Conservation (phyloP, 2,329 filamentous ascomycete genomes). For the Penicillium freii region DNA sequence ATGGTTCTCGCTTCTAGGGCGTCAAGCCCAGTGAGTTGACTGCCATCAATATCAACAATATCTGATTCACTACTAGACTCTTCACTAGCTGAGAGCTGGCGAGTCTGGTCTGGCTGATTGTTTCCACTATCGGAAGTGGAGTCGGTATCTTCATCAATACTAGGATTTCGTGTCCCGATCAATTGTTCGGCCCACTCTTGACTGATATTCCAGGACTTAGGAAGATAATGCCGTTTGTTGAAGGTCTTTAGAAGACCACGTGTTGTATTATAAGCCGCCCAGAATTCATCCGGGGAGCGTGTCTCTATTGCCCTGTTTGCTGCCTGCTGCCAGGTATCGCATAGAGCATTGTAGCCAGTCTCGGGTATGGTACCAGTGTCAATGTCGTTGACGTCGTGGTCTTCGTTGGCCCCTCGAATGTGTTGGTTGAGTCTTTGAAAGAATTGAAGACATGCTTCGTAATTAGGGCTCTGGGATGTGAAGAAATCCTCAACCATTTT, state of each 20-base stretch:
- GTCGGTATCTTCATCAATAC: accelerated
- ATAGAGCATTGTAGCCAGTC: neutral
- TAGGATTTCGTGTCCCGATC: neutral
- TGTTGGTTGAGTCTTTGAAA: neutral
- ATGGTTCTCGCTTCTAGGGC: constrained; percentile 8
- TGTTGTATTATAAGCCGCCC: neutral
- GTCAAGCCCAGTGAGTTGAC: neutral
- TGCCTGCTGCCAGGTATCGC: accelerated
- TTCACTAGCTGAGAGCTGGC: no score
- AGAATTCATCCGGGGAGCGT: neutral
- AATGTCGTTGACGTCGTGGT: accelerated
- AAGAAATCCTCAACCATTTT: neutral
- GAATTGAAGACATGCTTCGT: accelerated
- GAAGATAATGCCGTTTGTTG: neutral
- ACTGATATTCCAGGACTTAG: neutral
- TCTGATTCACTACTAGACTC: neutral
- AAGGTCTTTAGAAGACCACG: accelerated
- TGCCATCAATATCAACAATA: neutral
- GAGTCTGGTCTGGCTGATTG: no score
- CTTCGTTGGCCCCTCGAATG: accelerated
- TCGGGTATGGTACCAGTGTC: accelerated
- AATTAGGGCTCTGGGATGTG: accelerated
- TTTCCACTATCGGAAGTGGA: neutral
- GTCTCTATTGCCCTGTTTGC: accelerated
- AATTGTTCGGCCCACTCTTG: accelerated